Evolutionary conservation across 208 protist genomes (phyloP).

Genomic region (Crithidia fasciculata): DNA sequence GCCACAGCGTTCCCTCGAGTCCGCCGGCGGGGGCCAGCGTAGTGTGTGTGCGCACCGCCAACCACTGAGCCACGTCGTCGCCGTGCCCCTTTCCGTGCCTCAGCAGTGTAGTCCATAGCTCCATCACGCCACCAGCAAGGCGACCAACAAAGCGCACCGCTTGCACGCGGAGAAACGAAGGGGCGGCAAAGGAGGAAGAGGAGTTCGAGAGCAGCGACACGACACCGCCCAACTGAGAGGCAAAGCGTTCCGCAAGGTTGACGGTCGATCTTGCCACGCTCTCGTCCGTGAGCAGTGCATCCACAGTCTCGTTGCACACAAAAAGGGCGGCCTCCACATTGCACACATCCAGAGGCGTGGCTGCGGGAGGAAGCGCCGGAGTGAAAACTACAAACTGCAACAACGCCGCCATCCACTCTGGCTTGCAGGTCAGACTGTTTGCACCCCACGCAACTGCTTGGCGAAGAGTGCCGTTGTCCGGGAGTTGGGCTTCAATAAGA

Average conservation of each 20-base stretch:
- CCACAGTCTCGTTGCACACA: conserved; percentile 39
- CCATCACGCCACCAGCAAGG: conserved; percentile 13
- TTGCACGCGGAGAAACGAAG: conserved; percentile 41
- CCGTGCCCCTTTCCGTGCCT: neutral
- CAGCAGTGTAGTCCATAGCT: neutral
- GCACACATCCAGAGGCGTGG: neutral
- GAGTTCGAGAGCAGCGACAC: conserved; percentile 9
- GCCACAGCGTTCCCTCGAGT: conserved; percentile 18
- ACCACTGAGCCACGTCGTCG: neutral
- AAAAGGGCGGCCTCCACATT: conserved; percentile 44
- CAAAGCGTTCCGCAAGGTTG: neutral
- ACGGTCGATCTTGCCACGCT: neutral
- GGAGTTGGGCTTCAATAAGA: conserved; percentile 26
- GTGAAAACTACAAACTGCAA: conserved; percentile 10
- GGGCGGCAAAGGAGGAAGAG: conserved; percentile 7
- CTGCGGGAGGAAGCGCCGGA: neutral
- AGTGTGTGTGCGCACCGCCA: conserved; percentile 6
- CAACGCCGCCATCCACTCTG: conserved; percentile 8
- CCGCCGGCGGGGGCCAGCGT: conserved; percentile 17
- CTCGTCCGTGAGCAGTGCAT: conserved; percentile 33
- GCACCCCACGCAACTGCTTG: conserved; percentile 31
- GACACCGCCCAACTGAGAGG: neutral
- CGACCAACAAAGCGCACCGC: conserved; percentile 26
- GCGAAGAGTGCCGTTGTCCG: conserved; percentile 33
- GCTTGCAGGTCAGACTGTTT: conserved; percentile 31